Evolutionary conservation across 768 basidiomycete species (phyloP).

Genomic region (Wakefieldia striispora): DNA sequence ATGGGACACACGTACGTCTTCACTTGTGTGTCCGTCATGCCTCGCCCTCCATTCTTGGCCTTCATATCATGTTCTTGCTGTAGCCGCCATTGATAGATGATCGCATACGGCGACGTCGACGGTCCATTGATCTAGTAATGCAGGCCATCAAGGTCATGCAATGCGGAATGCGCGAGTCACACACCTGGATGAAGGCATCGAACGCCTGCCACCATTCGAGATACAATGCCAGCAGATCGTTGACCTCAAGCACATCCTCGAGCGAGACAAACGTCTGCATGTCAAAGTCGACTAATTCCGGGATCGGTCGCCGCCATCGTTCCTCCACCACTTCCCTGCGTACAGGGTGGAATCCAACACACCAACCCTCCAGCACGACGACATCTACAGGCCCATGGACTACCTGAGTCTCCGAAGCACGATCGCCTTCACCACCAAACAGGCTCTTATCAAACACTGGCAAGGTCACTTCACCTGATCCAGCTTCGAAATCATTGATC

Average conservation of each 20-base stretch:
- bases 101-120: slow-evolving; percentile 36
- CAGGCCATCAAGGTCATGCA: neutral
- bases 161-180: neutral
- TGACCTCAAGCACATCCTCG: slow-evolving; percentile 60
- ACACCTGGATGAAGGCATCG: slow-evolving; percentile 74
- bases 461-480: slow-evolving; percentile 40
- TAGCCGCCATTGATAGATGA: slow-evolving; percentile 85
- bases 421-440: slow-evolving; percentile 81
- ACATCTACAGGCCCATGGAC: slow-evolving; percentile 65
- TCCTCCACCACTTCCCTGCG: slow-evolving; percentile 45
- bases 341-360: slow-evolving; percentile 80
- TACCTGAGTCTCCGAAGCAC: slow-evolving; percentile 43
- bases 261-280: slow-evolving; percentile 40
- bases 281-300: slow-evolving; percentile 30
- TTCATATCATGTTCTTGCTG: slow-evolving; percentile 94
- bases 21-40: slow-evolving; percentile 84
- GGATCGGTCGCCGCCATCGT: slow-evolving; percentile 43
- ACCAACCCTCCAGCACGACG: slow-evolving; percentile 96
- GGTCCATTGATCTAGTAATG: slow-evolving; percentile 38
- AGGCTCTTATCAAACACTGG: slow-evolving; percentile 90
- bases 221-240: slow-evolving; percentile 60
- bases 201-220: slow-evolving; percentile 67
- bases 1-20: slow-evolving; percentile 40
- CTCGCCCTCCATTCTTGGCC: slow-evolving; percentile 73
- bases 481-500: slow-evolving; percentile 30